Conservation (phyloP, 225 moss, liverwort and hornwort genomes). For the Marchantia polymorpha region DNA sequence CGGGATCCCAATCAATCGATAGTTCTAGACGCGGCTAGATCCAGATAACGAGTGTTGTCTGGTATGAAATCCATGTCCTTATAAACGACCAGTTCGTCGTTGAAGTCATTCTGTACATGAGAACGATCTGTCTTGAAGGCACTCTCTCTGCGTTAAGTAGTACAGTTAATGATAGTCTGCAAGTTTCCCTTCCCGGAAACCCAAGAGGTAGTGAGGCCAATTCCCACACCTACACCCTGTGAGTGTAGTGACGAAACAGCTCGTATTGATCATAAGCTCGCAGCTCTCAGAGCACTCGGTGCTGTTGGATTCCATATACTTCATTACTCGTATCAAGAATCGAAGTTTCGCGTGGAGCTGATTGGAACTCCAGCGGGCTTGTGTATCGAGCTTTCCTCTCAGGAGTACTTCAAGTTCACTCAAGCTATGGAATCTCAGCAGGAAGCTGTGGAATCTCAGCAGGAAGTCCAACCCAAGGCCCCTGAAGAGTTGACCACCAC, state of each 20-base stretch:
- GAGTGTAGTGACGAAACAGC: background rate
- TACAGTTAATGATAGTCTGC: slow-evolving; percentile 10
- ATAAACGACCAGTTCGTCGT: background rate
- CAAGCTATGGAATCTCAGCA: slow-evolving; percentile 19
- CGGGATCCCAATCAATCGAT: background rate
- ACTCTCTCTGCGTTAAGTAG: too few species aligned
- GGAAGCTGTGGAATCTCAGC: slow-evolving; percentile 8
- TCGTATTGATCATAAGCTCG: slow-evolving; percentile 4
- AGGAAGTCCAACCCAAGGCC: background rate
- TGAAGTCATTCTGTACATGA: too few species aligned
- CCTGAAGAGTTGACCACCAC: background rate
- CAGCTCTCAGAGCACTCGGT: background rate
- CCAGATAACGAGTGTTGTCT: background rate
- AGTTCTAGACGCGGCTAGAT: background rate
- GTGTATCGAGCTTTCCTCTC: slow-evolving; percentile 15
- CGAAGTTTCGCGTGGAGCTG: slow-evolving; percentile 13
- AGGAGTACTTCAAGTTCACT: slow-evolving; percentile 16
- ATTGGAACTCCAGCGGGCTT: background rate
- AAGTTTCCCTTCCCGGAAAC: background rate
- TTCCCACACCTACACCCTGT: background rate
- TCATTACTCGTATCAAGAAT: slow-evolving; percentile 11
- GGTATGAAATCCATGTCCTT: background rate
- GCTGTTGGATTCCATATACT: slow-evolving; percentile 4
- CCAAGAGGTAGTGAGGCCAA: background rate
- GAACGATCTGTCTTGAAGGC: background rate